Evolutionary conservation across 2,329 filamentous ascomycete species (phyloP), one percentile per base, ranked within the genome.

Genomic region (Periglandula ipomoeae): DNA sequence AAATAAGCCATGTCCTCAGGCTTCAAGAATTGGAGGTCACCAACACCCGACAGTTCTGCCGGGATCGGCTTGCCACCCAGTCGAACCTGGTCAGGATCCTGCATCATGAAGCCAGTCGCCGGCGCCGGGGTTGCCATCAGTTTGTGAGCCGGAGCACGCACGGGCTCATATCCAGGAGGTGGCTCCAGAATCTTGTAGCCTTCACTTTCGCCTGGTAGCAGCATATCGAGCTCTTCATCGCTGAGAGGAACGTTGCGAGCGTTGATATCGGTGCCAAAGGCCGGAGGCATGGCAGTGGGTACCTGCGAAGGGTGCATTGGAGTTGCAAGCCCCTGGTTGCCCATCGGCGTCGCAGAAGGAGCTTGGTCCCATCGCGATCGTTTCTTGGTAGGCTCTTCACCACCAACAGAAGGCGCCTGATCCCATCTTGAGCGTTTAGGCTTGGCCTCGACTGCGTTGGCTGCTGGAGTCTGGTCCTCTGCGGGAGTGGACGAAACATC

Each of bases 1-100:
- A 98, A 98, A 70, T 98, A 98, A 35, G 88, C 84, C 89, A 97
- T 96, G 67, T 98, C 93, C 66, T 98, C 93, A 1, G 89, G 82
- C 70, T 98, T 98, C 78, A 98, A 95, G 65, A 97, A 98, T 57
- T 96, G 90, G 46, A 98, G 71, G 65, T 98, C 93, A 35, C 90
- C 90, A 44, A 98, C 89, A 35, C 93, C 93, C 3, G 93, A 90
- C 34, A 98, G 96, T 62, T 97, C 91, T 4, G 89, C 95, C 8
- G 91, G 89, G 59, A 97, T 81, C 57, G 94, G 88, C 69, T 94
- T 95, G 56, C 89, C 89, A 61, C 91, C 81, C 44, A 87, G 74
- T 55, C 89, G 81, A 51, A 83, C 82, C 62, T 87, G 89, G 57
- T 94, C 89, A 8, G 89, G 87, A 57, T 98, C 89, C 64, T 97